These are phyloP conservation scores for Cryptosporidium felis DNA, from an alignment of 169 alveolate species.

Conservation along the genomic window DNA sequence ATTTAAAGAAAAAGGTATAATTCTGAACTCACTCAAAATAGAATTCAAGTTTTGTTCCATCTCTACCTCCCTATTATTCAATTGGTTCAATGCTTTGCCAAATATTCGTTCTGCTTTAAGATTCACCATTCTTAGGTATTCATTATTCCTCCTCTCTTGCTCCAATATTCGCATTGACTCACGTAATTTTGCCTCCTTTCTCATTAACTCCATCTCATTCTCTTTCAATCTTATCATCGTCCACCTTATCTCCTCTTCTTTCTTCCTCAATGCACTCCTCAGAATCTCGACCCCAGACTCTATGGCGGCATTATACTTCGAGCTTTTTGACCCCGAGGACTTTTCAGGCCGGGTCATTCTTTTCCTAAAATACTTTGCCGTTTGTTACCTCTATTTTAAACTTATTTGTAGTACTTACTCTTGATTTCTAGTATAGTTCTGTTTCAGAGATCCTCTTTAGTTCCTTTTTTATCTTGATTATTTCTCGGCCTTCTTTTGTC, in stretches of 20 bases:
- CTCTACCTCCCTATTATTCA: not conserved
- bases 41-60: not conserved
- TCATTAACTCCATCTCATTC: not conserved
- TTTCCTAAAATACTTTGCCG: too few relatives aligned
- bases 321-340: not conserved
- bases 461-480: too few relatives aligned
- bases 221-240: not conserved
- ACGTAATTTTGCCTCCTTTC: not conserved
- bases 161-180: conserved; percentile 10
- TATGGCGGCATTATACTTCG: conserved; percentile 1
- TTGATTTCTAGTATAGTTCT: not conserved
- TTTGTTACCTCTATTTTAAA: not conserved
- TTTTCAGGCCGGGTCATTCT: too few relatives aligned
- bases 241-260: not conserved
- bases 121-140: conserved; percentile 38
- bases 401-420: not conserved
- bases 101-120: conserved; percentile 9
- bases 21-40: conserved; percentile 1
- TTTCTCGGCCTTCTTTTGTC: too few relatives aligned
- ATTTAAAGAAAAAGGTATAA: not conserved
- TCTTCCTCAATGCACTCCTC: not conserved
- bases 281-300: conserved; percentile 35
- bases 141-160: conserved; percentile 18
- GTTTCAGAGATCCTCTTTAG: too few relatives aligned
- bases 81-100: conserved; percentile 1